These are phyloP conservation scores for Fomitopsis betulina DNA, from an alignment of 1,284 basidiomycete species.

Conservation along the genomic window DNA sequence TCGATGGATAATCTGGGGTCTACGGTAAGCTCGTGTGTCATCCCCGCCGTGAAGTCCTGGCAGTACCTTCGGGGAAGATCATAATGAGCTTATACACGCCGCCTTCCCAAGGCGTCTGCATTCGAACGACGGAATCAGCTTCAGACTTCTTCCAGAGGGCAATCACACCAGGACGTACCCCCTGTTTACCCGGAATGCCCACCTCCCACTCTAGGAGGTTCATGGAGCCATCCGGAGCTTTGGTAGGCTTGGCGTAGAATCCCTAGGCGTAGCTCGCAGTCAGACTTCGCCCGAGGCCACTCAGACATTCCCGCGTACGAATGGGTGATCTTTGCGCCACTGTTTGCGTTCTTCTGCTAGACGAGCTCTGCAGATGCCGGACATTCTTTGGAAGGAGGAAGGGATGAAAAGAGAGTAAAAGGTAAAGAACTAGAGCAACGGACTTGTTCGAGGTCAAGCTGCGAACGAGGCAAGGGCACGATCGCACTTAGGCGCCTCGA, in stretches of 20 bases:
- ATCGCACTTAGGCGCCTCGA: background rate
- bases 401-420: slow-evolving; percentile 5
- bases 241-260: slow-evolving; percentile 92
- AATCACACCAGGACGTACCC: slow-evolving; percentile 46
- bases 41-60: slow-evolving; percentile 8
- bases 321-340: slow-evolving; percentile 99
- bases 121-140: slow-evolving; percentile 21
- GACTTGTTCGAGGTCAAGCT: background rate
- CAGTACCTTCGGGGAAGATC: slow-evolving; percentile 89
- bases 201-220: slow-evolving; percentile 99
- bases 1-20: slow-evolving; percentile 83
- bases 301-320: slow-evolving; percentile 57
- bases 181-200: slow-evolving; percentile 85
- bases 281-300: slow-evolving; percentile 3
- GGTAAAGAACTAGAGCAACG: slow-evolving; percentile 8
- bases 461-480: background rate
- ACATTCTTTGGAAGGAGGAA: slow-evolving; percentile 40
- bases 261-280: slow-evolving; percentile 52
- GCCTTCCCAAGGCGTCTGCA: slow-evolving; percentile 93
- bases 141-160: slow-evolving; percentile 14
- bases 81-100: slow-evolving; percentile 93
- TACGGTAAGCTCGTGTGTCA: slow-evolving; percentile 9
- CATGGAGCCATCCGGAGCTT: slow-evolving; percentile 88
- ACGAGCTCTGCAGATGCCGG: slow-evolving; percentile 80
- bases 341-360: slow-evolving; percentile 97